These are phyloP conservation scores for Andrographis paniculata DNA, from an alignment of 305 asterid genomes.

Conservation along the genomic window DNA sequence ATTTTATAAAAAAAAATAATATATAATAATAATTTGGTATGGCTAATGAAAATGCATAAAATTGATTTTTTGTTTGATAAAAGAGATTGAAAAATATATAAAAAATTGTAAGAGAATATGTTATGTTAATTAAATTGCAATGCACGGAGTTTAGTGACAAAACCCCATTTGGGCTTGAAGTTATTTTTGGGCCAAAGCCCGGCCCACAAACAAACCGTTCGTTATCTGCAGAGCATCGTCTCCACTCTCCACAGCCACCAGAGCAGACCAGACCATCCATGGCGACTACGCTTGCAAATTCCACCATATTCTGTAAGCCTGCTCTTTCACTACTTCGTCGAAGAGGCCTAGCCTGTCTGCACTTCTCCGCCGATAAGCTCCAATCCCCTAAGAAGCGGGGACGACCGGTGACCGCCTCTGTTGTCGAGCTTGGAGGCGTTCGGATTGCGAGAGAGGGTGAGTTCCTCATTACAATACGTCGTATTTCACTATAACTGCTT, in stretches of 20 bases:
- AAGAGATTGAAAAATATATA: too few relatives aligned
- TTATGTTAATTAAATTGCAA: too few relatives aligned
- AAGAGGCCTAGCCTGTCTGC: constrained; percentile 24
- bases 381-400: constrained; percentile 34
- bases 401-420: constrained; percentile 36
- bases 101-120: too few relatives aligned
- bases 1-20: too few relatives aligned
- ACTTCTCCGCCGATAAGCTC: constrained; percentile 20
- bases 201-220: too few relatives aligned
- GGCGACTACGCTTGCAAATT: constrained; percentile 48
- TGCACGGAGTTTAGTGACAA: too few relatives aligned
- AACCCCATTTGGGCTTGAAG: too few relatives aligned
- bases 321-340: constrained; percentile 24
- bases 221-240: too few relatives aligned
- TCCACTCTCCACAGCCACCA: constrained; percentile 2
- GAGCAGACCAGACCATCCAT: constrained; percentile 18
- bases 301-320: constrained; percentile 34
- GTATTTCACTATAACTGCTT: background rate
- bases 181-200: too few relatives aligned
- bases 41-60: too few relatives aligned
- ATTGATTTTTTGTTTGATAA: too few relatives aligned
- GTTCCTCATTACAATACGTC: background rate
- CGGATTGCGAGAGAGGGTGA: constrained; percentile 53
- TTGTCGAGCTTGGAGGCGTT: constrained; percentile 48
- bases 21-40: too few relatives aligned